Evolutionary conservation across 1,284 basidiomycete species (phyloP).

Genomic region (Tausonia pullulans): DNA sequence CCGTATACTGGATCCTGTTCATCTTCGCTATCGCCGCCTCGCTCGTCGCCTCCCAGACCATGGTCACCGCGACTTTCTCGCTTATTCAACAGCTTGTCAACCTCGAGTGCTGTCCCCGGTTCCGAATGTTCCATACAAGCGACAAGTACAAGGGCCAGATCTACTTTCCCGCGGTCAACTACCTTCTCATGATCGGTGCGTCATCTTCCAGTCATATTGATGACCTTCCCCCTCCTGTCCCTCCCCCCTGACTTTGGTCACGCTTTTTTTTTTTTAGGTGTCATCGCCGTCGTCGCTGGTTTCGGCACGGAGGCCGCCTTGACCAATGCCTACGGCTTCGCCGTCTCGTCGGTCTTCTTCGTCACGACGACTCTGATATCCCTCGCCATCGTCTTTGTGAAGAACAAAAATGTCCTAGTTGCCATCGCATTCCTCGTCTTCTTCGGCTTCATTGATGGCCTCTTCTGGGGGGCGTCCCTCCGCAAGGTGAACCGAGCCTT

Average conservation of each 20-base stretch:
- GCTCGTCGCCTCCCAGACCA: slow-evolving; percentile 41
- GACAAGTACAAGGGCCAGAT: slow-evolving; percentile 47
- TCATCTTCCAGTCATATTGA: too few species aligned
- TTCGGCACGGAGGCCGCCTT: slow-evolving; percentile 45
- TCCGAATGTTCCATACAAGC: slow-evolving; percentile 48
- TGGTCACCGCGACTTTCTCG: slow-evolving; percentile 53
- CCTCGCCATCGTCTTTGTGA: slow-evolving; percentile 49
- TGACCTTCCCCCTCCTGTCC: too few species aligned
- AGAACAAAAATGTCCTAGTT: slow-evolving; percentile 40
- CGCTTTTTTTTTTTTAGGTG: too few species aligned
- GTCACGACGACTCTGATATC: slow-evolving; percentile 47
- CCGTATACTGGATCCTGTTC: too few species aligned
- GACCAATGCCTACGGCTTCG: slow-evolving; percentile 44
- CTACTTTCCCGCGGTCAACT: background rate
- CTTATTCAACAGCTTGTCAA: slow-evolving; percentile 53
- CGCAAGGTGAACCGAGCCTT: background rate
- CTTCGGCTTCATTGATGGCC: slow-evolving; percentile 51
- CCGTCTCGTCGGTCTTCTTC: slow-evolving; percentile 52
- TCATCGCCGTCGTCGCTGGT: slow-evolving; percentile 45
- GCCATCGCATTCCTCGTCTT: slow-evolving; percentile 43
- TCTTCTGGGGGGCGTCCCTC: slow-evolving; percentile 52
- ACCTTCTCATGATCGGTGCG: slow-evolving; percentile 43
- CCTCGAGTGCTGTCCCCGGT: slow-evolving; percentile 46
- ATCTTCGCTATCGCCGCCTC: too few species aligned
- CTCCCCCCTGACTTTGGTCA: too few species aligned